These are phyloP conservation scores for Chloris gayana DNA, from an alignment of 176 grass and related monocot species.

Conservation along the genomic window DNA sequence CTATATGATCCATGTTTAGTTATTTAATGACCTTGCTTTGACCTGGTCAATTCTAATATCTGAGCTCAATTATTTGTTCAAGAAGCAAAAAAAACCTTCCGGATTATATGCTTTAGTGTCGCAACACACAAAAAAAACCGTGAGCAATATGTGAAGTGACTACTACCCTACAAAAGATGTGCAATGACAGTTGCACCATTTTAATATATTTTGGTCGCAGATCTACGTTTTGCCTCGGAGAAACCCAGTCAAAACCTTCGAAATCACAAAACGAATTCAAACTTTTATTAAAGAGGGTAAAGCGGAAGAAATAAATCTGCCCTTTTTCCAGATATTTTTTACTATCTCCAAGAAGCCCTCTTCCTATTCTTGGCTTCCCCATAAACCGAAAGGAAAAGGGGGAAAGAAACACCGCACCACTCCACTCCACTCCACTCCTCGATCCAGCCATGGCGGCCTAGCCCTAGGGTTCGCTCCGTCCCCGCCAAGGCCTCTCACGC, in stretches of 20 bases:
- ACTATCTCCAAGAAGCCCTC: slow-evolving; percentile 8
- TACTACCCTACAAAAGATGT: too few relatives aligned
- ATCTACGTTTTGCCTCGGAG: neutral
- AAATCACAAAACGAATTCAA: neutral
- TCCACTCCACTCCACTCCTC: slow-evolving; percentile 32
- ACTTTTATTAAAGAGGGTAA: neutral
- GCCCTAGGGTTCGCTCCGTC: slow-evolving; percentile 40
- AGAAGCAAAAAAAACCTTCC: too few relatives aligned
- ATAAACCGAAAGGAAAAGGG: slow-evolving; percentile 15
- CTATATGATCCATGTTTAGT: too few relatives aligned
- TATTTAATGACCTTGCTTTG: too few relatives aligned
- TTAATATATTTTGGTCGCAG: neutral
- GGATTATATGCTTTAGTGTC: too few relatives aligned
- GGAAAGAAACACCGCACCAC: slow-evolving; percentile 25
- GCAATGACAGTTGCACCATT: neutral
- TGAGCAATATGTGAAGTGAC: too few relatives aligned
- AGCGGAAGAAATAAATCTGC: slow-evolving; percentile 6
- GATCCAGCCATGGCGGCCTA: slow-evolving; percentile 58
- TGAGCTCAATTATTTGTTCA: too few relatives aligned
- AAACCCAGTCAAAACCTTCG: neutral
- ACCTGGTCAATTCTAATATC: too few relatives aligned
- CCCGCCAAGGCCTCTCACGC: neutral
- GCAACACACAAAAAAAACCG: too few relatives aligned
- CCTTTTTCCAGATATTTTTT: slow-evolving; percentile 13
- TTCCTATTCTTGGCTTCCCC: slow-evolving; percentile 17